Base-by-base conservation (phyloP, 495 filamentous ascomycete genomes). In the Oidiodendron maius region DNA sequence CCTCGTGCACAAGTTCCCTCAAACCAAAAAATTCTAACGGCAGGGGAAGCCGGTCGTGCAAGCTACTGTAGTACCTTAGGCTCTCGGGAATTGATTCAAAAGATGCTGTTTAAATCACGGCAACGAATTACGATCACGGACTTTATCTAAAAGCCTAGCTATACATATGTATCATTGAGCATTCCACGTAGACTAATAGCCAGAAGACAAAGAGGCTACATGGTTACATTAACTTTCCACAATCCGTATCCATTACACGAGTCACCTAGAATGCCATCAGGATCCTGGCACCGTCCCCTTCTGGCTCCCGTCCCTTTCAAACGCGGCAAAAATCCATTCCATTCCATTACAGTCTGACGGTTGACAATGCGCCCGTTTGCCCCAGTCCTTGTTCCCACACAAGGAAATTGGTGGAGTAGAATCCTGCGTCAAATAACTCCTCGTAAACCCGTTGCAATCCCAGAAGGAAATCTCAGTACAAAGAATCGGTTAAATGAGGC, bases 191-290 rank as follows among this genome's bases (percentile, higher is more conserved):
- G n/a, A n/a, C n/a, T n/a, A n/a, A n/a, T n/a, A n/a, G n/a, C n/a
- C n/a, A n/a, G n/a, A n/a, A n/a, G n/a, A n/a, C n/a, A 23, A 39
- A 13, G 39, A 46, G 41, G 44, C 23, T 46, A 48, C 48, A 48
- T 42, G 50, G 36, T 52, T 48, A 41, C 50, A 57, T 57, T 57
- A 52, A 50, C 26, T 45, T 42, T 46, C 40, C 41, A 40, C 28
- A 32, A 22, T 13, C 44, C 44, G 12, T 57, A 57, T 57, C 49
- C 54, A 57, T 52, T n/a, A 52, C 54, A 57, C 20, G 45, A 30
- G 26, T 30, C 32, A 28, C 36, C 40, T 40, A 44, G 32, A 21
- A 44, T 40, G 41, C 42, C 52, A 37, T 36, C 32, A 38, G 46
- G 30, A 45, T 44, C 45, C 13, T 44, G 26, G 26, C 26, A n/a